Conservation (phyloP, 306 rosid species). For the Fragaria nilgerrensis region DNA sequence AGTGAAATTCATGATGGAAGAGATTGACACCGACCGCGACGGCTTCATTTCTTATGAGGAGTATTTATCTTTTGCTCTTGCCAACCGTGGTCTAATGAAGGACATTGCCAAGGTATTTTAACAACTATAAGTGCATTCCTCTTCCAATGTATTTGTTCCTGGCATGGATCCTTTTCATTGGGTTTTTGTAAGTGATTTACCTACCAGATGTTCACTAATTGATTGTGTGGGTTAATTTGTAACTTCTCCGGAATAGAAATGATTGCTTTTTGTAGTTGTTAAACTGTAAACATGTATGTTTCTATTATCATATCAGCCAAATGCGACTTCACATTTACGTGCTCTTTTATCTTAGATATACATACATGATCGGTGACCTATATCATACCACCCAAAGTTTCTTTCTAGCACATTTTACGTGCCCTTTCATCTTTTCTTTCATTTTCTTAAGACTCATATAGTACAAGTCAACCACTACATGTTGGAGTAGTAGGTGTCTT, state of each 20-base stretch:
- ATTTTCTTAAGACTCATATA: not conserved
- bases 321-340: not conserved
- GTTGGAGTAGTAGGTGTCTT: not conserved
- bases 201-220: not conserved
- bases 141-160: not conserved
- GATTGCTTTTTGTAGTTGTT: slow-evolving; percentile 4
- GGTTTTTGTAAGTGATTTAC: not conserved
- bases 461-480: not conserved
- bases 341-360: not conserved
- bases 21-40: slow-evolving; percentile 68
- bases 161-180: not conserved
- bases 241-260: not conserved
- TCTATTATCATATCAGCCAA: not conserved
- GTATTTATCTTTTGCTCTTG: slow-evolving; percentile 50
- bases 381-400: not conserved
- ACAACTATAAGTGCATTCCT: not conserved
- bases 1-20: slow-evolving; percentile 64
- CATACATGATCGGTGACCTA: not conserved
- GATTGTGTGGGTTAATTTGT: not conserved
- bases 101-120: slow-evolving; percentile 73
- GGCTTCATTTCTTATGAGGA: slow-evolving; percentile 68
- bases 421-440: not conserved
- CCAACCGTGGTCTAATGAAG: slow-evolving; percentile 60
- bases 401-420: no score
- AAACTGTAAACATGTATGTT: not conserved